Evolutionary conservation across 106 monocot species (phyloP), one percentile per base, ranked within the genome.

Genomic region (Dendrobium nobile): DNA sequence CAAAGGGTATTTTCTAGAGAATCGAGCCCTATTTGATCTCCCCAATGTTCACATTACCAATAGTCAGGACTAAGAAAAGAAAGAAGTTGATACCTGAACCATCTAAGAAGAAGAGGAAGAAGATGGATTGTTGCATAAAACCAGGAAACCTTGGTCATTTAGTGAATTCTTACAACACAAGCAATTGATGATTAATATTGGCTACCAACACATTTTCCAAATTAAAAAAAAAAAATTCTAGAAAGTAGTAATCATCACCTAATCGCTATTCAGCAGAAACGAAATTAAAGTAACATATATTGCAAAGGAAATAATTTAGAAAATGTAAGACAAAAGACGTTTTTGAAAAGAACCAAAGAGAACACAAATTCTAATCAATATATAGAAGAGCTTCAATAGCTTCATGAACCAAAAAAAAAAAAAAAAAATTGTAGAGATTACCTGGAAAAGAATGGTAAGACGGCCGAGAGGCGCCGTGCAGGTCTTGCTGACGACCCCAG

Each of bases 401-500:
- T 51, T 51, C 51, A 51, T 11, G 51, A 75, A 22, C 4, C 0
- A 37, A 37, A 37, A 37, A 37, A 37, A 37, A 31, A 37, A 31
- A 31, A 74, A 31, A 42, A 17, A 75, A 44, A 19, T 75, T 44
- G 74, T 15, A 13, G 41, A 47, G 74, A 33, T 5, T 6, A 95
- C 98, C 93, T 99, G 98, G 78, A 99, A 91, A 41, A 99, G 88
- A 31, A 99, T 99, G n/a, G 98, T 99, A 80, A 99, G 91, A 77
- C 98, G 89, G 41, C 92, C 95, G 19, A 99, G 95, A 0, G 98
- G 98, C 1, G 98, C 98, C 31, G 98, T 99, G 91, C 95, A 99
- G 22, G 95, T 99, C 91, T 99, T 99, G 89, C 98, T 99, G 27
- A 99, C 92, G 10, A 94, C 94, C 11, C 96, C 96, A 61, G 94